A percentile compares a stretch with the other conserved stretches of the same genome.
phyloP scores from a whole-genome alignment of 2,329 filamentous ascomycete species.

The Eutypa lata region DNA sequence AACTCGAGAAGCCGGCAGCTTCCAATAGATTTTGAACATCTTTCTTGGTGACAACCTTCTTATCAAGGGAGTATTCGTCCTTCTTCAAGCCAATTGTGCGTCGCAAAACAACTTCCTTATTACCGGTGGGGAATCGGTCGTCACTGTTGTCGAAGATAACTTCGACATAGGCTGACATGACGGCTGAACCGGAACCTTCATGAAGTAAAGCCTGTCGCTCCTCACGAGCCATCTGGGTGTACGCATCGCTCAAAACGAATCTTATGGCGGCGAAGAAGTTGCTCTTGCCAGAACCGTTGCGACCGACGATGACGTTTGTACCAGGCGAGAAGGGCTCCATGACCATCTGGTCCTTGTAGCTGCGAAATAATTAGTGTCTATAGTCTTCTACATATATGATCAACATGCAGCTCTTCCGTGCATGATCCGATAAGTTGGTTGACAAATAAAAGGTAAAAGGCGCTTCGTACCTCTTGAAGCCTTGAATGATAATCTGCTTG shows the following conservation, averaged over 20 bases:
- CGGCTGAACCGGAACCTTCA: constrained; percentile 93
- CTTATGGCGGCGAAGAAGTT: constrained; percentile 99
- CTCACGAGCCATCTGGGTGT: constrained; percentile 92
- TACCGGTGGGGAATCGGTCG: constrained; percentile 89
- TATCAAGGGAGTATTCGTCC: constrained; percentile 96
- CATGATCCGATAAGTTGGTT: constrained; percentile 12
- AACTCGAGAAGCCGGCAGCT: constrained; percentile 92
- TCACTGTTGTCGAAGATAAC: constrained; percentile 98
- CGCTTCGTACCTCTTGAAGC: constrained; percentile 93
- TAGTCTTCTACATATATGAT: no score
- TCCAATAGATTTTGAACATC: constrained; percentile 96
- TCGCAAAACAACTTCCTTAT: constrained; percentile 84
- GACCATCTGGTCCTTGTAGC: constrained; percentile 99
- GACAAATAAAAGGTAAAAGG: not conserved
- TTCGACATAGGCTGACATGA: constrained; percentile 99
- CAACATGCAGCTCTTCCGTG: no score
- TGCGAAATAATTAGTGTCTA: constrained; percentile 35
- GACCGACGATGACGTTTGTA: constrained; percentile 97
- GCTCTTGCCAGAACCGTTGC: constrained; percentile 98
- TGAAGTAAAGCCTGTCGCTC: constrained; percentile 95
- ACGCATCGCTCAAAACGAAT: constrained; percentile 96
- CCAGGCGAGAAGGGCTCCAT: constrained; percentile 98
- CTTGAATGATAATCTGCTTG: constrained; percentile 99
- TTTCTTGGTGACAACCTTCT: constrained; percentile 90
- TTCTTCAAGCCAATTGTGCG: constrained; percentile 97